A percentile compares a stretch with the other conserved stretches of the same genome.
Conservation (phyloP, 495 filamentous ascomycete genomes). For the Podospora conica region DNA sequence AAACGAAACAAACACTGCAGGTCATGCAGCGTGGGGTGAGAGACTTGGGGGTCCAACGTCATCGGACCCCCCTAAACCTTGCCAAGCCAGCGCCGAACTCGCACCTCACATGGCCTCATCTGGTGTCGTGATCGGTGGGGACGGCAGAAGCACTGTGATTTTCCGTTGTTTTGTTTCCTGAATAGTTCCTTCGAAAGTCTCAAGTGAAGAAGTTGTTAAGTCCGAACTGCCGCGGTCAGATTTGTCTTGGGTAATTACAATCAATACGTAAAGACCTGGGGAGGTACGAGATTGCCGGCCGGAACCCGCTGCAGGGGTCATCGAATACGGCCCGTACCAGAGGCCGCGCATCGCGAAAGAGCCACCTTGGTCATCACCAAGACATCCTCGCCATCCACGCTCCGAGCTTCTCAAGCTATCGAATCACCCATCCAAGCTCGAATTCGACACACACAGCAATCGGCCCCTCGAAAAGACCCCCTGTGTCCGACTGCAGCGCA, state of each 20-base stretch:
- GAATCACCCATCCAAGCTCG: neutral
- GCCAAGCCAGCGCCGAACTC: neutral
- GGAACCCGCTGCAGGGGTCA: neutral
- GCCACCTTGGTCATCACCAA: neutral
- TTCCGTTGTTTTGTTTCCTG: neutral
- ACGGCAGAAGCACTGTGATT: neutral
- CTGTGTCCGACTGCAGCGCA: neutral
- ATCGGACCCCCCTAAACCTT: neutral
- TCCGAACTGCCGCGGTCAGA: neutral
- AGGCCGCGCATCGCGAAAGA: neutral
- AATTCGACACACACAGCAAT: neutral
- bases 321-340: neutral
- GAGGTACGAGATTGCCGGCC: too few species aligned
- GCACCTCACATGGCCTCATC: neutral
- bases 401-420: neutral
- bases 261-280: too few species aligned
- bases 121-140: neutral
- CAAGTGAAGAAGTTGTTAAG: neutral
- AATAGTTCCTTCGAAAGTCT: neutral
- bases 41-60: neutral
- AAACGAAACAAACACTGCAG: neutral
- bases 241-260: neutral
- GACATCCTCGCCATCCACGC: neutral
- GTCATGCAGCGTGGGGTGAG: neutral
- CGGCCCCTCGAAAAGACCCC: neutral